These are phyloP conservation scores for Sphagnum magellanicum DNA, from an alignment of 228 moss, liverwort and hornwort genomes.

Conservation along the genomic window DNA sequence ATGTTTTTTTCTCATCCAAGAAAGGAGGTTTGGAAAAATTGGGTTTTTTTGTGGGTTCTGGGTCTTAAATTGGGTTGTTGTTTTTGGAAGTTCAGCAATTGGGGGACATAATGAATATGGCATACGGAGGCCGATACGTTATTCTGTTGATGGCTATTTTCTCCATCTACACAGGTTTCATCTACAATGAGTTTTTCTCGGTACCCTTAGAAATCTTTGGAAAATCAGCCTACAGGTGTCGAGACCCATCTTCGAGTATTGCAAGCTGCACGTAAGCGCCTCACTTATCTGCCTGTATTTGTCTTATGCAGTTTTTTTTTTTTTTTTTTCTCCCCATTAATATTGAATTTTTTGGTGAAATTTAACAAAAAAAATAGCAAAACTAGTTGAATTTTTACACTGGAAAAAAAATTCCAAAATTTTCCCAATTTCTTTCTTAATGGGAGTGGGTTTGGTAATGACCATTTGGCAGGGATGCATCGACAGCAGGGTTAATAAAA, in stretches of 20 bases:
- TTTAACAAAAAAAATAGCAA: no score
- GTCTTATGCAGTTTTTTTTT: neutral
- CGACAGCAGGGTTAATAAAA: slow-evolving; percentile 54
- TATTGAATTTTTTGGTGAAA: no score
- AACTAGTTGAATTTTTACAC: no score
- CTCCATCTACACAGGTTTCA: slow-evolving; percentile 91
- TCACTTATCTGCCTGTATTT: neutral
- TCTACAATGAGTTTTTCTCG: slow-evolving; percentile 94
- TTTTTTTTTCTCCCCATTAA: neutral
- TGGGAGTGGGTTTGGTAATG: no score
- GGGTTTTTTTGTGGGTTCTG: no score
- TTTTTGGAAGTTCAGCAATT: slow-evolving; percentile 55
- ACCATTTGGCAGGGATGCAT: slow-evolving; percentile 39
- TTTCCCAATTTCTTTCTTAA: no score
- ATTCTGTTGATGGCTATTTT: slow-evolving; percentile 92
- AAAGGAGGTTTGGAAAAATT: no score
- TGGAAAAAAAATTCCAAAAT: no score
- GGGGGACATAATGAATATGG: slow-evolving; percentile 96
- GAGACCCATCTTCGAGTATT: slow-evolving; percentile 27
- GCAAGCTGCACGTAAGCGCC: slow-evolving; percentile 35
- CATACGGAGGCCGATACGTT: slow-evolving; percentile 91
- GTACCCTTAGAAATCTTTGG: slow-evolving; percentile 64
- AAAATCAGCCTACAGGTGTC: slow-evolving; percentile 66
- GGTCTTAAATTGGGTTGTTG: no score
- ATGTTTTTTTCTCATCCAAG: no score